A percentile compares a stretch with the other conserved stretches of the same genome.
phyloP scores from a whole-genome alignment of 2,329 filamentous ascomycete genomes.

The Chaetomiaceae sp. region DNA sequence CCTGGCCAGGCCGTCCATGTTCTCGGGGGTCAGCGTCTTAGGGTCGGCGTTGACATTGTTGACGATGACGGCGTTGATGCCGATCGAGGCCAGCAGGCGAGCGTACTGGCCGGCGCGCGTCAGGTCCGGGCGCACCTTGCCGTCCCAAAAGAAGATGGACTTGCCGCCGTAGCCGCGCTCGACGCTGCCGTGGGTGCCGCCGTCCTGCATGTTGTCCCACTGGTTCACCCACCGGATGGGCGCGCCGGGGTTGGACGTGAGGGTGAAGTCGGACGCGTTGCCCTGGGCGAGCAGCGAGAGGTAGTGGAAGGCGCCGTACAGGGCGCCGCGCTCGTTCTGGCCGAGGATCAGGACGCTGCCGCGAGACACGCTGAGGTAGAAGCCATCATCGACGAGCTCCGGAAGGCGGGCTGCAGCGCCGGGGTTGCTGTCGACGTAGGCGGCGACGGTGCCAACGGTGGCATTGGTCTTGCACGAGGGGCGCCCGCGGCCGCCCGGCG shows the following conservation, averaged over 20 bases:
- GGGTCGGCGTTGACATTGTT: constrained; percentile 71
- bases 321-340: constrained; percentile 60
- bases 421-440: constrained; percentile 37
- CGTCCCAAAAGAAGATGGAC: constrained; percentile 64
- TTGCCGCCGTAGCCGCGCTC: constrained; percentile 64
- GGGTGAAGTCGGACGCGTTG: constrained; percentile 45
- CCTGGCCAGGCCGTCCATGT: constrained; percentile 56
- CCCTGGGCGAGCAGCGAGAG: constrained; percentile 60
- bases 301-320: constrained; percentile 68
- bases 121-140: constrained; percentile 52
- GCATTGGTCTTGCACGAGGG: constrained; percentile 30
- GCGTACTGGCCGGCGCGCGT: constrained; percentile 59
- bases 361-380: constrained; percentile 50
- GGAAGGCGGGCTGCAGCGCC: constrained; percentile 24
- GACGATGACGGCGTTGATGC: constrained; percentile 62
- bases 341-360: constrained; percentile 54
- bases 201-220: constrained; percentile 60
- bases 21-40: constrained; percentile 49
- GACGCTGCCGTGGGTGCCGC: constrained; percentile 50
- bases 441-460: constrained; percentile 46
- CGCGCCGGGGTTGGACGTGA: constrained; percentile 52
- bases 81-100: constrained; percentile 61
- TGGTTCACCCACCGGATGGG: constrained; percentile 67
- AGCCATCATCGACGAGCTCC: constrained; percentile 54
- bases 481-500: not conserved